A percentile compares a stretch with the other conserved stretches of the same genome.
These are phyloP conservation scores for Acorus calamus DNA, from an alignment of 106 monocot genomes.

Conservation along the genomic window DNA sequence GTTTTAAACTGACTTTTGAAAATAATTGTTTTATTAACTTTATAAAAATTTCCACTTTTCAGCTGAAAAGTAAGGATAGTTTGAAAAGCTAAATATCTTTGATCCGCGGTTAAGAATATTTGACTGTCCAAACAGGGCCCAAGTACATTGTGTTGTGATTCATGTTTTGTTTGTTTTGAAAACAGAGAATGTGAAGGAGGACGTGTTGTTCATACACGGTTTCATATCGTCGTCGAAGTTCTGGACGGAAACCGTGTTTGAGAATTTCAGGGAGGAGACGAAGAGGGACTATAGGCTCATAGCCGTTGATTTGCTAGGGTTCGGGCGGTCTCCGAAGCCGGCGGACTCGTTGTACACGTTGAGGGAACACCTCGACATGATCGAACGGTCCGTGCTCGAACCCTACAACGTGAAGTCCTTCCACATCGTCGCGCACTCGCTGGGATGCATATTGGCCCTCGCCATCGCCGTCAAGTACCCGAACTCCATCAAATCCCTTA, in stretches of 20 bases:
- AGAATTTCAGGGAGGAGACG: conserved; percentile 2
- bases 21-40: too few species aligned
- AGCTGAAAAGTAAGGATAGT: too few species aligned
- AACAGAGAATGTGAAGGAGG: background rate
- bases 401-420: conserved; percentile 9
- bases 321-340: conserved; percentile 14
- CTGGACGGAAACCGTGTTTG: conserved; percentile 15
- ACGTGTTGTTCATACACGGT: conserved; percentile 11
- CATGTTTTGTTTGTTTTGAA: too few species aligned
- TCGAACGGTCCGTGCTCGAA: conserved; percentile 8
- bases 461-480: conserved; percentile 15
- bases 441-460: conserved; percentile 12
- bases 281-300: conserved; percentile 5
- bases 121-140: too few species aligned
- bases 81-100: too few species aligned
- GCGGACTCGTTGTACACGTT: conserved; percentile 15
- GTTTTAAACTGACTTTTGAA: too few species aligned
- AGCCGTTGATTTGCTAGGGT: conserved; percentile 13
- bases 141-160: too few species aligned
- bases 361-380: conserved; percentile 8
- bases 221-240: conserved; percentile 12
- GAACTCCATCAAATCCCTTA: conserved; percentile 9
- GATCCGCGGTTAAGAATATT: too few species aligned
- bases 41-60: too few species aligned
- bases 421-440: conserved; percentile 14